These are phyloP conservation scores for Apiosordaria backusii DNA, from an alignment of 495 filamentous ascomycete genomes.

Conservation along the genomic window DNA sequence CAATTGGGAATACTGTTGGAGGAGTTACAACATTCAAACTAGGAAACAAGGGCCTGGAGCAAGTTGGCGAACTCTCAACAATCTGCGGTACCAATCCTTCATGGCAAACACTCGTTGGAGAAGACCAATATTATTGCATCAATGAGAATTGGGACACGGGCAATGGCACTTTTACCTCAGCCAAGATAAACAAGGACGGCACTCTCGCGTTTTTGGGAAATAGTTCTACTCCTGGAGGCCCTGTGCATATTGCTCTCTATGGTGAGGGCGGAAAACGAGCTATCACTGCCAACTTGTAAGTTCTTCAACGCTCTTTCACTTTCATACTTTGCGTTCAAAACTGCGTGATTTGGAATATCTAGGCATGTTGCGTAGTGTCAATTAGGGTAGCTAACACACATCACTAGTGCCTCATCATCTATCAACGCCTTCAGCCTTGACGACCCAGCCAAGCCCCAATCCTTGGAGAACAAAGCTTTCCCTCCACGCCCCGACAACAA, in stretches of 20 bases:
- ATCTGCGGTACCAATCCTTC: slow-evolving; percentile 55
- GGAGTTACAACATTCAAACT: slow-evolving; percentile 52
- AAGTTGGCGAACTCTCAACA: slow-evolving; percentile 34
- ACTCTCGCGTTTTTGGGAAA: slow-evolving; percentile 39
- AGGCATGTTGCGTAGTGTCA: no score
- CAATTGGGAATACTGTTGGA: background rate
- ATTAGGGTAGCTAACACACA: slow-evolving; percentile 14
- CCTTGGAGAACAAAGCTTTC: slow-evolving; percentile 50
- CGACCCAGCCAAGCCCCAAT: slow-evolving; percentile 32
- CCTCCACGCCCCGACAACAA: slow-evolving; percentile 46
- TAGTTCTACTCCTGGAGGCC: slow-evolving; percentile 36
- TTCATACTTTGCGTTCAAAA: no score
- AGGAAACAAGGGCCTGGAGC: slow-evolving; percentile 15
- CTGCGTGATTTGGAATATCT: no score
- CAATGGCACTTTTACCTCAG: slow-evolving; percentile 44
- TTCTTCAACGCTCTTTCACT: background rate
- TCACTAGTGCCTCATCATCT: slow-evolving; percentile 23
- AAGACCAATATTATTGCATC: slow-evolving; percentile 56
- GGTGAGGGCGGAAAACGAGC: slow-evolving; percentile 39
- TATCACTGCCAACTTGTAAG: slow-evolving; percentile 49
- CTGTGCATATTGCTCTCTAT: slow-evolving; percentile 46
- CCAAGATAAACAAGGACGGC: slow-evolving; percentile 35
- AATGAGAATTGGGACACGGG: slow-evolving; percentile 48
- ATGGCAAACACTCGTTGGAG: slow-evolving; percentile 54
- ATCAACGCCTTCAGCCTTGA: slow-evolving; percentile 25